A percentile compares a stretch with the other conserved stretches of the same genome.
Evolutionary conservation across 768 basidiomycete species (phyloP).

Genomic region (Astraeus odoratus): DNA sequence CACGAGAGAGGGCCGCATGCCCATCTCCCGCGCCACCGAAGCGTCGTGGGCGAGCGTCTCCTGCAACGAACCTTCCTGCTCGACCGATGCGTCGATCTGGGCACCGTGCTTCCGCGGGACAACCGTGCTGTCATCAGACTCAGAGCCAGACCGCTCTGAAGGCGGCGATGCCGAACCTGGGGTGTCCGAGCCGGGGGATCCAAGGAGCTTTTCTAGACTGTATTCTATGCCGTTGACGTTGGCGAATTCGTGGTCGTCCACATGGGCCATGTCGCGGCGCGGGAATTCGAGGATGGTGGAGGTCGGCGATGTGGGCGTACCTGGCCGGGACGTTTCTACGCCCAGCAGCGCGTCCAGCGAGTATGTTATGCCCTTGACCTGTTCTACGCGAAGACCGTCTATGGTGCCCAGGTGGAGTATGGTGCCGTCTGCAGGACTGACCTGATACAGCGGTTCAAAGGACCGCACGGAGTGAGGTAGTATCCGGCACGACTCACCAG

Average conservation of each 20-base stretch:
- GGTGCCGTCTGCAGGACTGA: constrained; percentile 91
- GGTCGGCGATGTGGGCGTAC: constrained; percentile 35
- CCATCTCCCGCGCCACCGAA: constrained; percentile 69
- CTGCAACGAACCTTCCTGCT: constrained; percentile 42
- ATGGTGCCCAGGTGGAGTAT: constrained; percentile 91
- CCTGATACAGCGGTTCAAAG: constrained; percentile 33
- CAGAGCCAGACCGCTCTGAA: constrained; percentile 8
- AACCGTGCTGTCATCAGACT: constrained; percentile 18
- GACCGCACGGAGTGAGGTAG: neutral
- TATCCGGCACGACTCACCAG: constrained; percentile 44
- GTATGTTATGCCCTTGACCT: constrained; percentile 97
- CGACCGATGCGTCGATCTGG: constrained; percentile 71
- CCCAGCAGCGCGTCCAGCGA: constrained; percentile 92
- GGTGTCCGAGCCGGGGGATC: constrained; percentile 37
- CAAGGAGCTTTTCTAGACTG: constrained; percentile 84
- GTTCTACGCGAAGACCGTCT: constrained; percentile 73
- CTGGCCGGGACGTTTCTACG: constrained; percentile 42
- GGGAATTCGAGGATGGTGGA: constrained; percentile 36
- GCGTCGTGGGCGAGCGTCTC: constrained; percentile 61
- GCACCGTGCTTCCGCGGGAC: constrained; percentile 54
- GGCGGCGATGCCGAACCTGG: constrained; percentile 34
- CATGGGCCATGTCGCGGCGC: constrained; percentile 49
- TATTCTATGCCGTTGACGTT: constrained; percentile 97
- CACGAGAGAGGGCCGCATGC: constrained; percentile 38
- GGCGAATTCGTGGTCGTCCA: constrained; percentile 87